These are phyloP conservation scores for Pseudogymnoascus verrucosus DNA, from an alignment of 2,329 filamentous ascomycete genomes.

Conservation along the genomic window DNA sequence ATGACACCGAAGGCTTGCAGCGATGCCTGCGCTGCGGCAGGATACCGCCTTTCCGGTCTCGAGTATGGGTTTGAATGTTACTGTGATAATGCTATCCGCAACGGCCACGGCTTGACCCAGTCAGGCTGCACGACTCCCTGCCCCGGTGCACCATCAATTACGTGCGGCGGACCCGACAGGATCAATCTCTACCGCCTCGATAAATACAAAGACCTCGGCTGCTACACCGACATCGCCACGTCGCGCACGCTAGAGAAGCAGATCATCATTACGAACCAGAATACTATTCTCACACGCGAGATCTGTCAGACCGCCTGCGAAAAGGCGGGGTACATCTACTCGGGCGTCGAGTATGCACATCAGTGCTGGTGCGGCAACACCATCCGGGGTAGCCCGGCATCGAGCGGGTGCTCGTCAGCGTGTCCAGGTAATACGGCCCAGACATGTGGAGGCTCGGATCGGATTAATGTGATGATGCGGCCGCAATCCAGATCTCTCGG, in stretches of 20 bases:
- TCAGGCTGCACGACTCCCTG: conserved; percentile 14
- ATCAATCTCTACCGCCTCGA: conserved; percentile 12
- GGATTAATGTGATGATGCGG: background rate
- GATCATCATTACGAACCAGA: conserved; percentile 4
- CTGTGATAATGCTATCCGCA: background rate
- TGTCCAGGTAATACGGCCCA: background rate
- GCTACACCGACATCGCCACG: background rate
- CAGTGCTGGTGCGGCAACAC: conserved; percentile 1
- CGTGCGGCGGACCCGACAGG: conserved; percentile 13
- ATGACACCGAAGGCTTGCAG: conserved; percentile 11
- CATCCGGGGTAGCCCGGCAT: background rate
- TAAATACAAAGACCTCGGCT: background rate
- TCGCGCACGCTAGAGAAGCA: background rate
- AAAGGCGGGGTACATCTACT: background rate
- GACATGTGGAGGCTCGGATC: background rate
- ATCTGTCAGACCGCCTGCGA: background rate
- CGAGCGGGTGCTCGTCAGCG: background rate
- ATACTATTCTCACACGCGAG: conserved; percentile 1
- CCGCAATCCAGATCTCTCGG: background rate
- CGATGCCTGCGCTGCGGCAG: background rate
- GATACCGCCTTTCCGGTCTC: background rate
- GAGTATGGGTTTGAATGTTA: background rate
- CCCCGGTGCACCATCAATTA: conserved; percentile 9
- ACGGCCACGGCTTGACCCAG: background rate
- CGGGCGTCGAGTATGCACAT: conserved; percentile 3